Evolutionary conservation across 768 basidiomycete genomes (phyloP), one percentile per base, ranked within the genome.

Genomic region (Holtermanniella nyarrowii): DNA sequence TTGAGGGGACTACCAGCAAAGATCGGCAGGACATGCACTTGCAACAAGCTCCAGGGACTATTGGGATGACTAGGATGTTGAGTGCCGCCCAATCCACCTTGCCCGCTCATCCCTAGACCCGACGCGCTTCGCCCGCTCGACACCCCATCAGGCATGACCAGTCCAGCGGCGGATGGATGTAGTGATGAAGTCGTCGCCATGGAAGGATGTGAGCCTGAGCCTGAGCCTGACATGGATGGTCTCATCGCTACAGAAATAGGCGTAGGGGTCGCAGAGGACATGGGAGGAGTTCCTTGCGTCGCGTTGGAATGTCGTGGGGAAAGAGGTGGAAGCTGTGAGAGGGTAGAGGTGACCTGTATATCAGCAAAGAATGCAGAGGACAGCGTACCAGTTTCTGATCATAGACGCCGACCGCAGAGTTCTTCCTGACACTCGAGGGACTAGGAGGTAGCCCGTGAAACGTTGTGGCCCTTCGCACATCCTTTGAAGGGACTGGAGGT

Each of bases 1-100:
- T 82, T 78, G 18, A 96, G 77, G 2, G 85, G 83, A 63, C 90
- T 86, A 27, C 88, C 86, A 47, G 91, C 91, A 75, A 96, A 96
- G 3, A 93, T 72, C 1, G 90, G 90, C 2, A 96, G 74, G 26
- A 95, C 84, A 66, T 88, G 82, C 26, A 91, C 82, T 69, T 90
- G 86, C 20, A 96, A 73, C 21, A 81, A 75, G 45, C 81, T 80
- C 88, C 88, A 93, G 11, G 89, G 85, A n/a, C 58, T 61, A 47
- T 44, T 62, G 0, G 69, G 67, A 55, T 27, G 63, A 61, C 58
- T 67, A 57, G 42, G 61, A 61, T 47, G 68, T 42, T 11, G 63
- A 60, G 46, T 68, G 61, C 12, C 41, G 18, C 40, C 45, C 50
- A 13, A 55, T 43, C 16, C 49, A 57, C 22, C 58, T 20, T 5